phyloP scores from a whole-genome alignment of 495 filamentous ascomycete genomes.

The Patellaria atrata region DNA sequence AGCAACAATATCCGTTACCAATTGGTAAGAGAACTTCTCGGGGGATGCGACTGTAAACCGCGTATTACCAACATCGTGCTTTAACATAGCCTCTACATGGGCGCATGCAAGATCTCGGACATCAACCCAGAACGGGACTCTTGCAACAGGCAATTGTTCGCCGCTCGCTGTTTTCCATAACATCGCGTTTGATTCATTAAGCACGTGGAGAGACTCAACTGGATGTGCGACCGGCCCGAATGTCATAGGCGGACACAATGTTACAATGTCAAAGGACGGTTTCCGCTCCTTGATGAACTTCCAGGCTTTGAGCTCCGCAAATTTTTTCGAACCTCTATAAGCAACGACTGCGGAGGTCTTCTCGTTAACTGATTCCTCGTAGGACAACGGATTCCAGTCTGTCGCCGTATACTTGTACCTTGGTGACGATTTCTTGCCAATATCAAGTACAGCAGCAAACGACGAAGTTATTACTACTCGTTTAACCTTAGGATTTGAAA shows the following conservation, averaged over 20 bases:
- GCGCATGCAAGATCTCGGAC: slow-evolving; percentile 32
- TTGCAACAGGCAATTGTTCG: slow-evolving; percentile 19
- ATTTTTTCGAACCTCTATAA: slow-evolving; percentile 10
- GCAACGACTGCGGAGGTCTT: slow-evolving; percentile 6
- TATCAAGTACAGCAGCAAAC: slow-evolving; percentile 8
- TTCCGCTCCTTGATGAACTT: slow-evolving; percentile 21
- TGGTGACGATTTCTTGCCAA: not conserved
- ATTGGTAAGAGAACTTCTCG: slow-evolving; percentile 30
- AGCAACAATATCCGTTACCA: slow-evolving; percentile 27
- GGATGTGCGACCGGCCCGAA: slow-evolving; percentile 34
- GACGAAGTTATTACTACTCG: slow-evolving; percentile 9
- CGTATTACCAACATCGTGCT: slow-evolving; percentile 25
- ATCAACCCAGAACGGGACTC: slow-evolving; percentile 32
- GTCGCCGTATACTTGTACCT: slow-evolving; percentile 5
- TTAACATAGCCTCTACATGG: slow-evolving; percentile 29
- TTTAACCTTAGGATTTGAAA: slow-evolving; percentile 1
- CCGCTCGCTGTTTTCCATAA: slow-evolving; percentile 27
- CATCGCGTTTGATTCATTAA: slow-evolving; percentile 28
- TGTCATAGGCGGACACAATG: slow-evolving; percentile 30
- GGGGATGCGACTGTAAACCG: slow-evolving; percentile 25
- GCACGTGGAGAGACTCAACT: slow-evolving; percentile 15
- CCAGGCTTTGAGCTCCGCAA: slow-evolving; percentile 28
- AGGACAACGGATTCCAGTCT: slow-evolving; percentile 13
- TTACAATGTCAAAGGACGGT: slow-evolving; percentile 18
- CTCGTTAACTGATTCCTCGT: slow-evolving; percentile 6